Percentiles rank a stretch among this genome's conserved stretches.
phyloP scores from a whole-genome alignment of 2,329 filamentous ascomycete genomes.

The Fusarium humuli region DNA sequence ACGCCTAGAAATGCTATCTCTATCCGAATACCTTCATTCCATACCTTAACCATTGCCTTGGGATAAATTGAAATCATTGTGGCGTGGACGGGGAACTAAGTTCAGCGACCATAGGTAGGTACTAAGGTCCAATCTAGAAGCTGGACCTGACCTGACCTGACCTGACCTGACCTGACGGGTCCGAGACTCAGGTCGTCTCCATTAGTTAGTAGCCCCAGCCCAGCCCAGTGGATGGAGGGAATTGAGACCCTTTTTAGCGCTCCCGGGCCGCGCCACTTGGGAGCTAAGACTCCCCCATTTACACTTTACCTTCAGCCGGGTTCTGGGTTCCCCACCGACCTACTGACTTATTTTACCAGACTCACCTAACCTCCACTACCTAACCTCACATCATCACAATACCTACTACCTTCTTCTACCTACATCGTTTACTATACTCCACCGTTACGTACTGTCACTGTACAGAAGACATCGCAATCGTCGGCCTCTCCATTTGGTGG shows the following conservation, averaged over 20 bases:
- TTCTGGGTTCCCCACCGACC: conserved; percentile 38
- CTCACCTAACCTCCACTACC: neutral
- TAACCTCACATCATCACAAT: neutral
- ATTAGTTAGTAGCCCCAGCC: neutral
- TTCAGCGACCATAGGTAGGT: conserved; percentile 11
- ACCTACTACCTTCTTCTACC: neutral
- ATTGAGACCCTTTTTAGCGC: conserved; percentile 37
- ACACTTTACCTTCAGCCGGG: conserved; percentile 42
- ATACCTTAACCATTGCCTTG: conserved; percentile 25
- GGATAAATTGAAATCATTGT: conserved; percentile 18
- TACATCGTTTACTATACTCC: neutral
- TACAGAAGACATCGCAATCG: conserved; percentile 17
- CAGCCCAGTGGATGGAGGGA: conserved; percentile 2
- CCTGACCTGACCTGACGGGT: neutral
- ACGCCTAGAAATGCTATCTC: conserved; percentile 5
- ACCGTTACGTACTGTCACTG: neutral
- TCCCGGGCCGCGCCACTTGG: conserved; percentile 38
- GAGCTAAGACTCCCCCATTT: conserved; percentile 35
- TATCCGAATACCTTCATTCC: neutral
- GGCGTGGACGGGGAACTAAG: conserved; percentile 7
- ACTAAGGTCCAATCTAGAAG: neutral
- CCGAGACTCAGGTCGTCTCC: conserved; percentile 3
- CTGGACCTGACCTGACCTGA: neutral
- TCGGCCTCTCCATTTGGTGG: conserved; percentile 37
- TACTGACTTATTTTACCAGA: conserved; percentile 14